Base-by-base conservation (phyloP, 2,329 filamentous ascomycete species). In the Zymoseptoria tritici region DNA sequence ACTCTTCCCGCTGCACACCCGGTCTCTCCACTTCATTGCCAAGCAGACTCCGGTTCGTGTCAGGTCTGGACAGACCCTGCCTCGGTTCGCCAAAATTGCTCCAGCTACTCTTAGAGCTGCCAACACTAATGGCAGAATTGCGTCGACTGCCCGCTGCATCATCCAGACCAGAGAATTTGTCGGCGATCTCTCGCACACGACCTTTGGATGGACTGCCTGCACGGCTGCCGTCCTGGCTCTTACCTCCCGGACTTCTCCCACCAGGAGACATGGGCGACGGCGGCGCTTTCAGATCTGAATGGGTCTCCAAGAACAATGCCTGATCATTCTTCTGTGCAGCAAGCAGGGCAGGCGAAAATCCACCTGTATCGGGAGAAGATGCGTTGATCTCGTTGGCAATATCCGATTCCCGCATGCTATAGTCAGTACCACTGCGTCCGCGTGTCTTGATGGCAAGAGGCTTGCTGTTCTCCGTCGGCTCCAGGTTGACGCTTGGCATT, bases 171-270 rank as follows among this genome's bases (percentile, higher is more conserved):
- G 78, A 74, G 63, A 80, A 80, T 60, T 75, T 81, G 21, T 75
- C 79, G 42, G 80, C 80, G 51, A 83, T 73, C 63, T 81, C 78
- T 57, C 78, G 74, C 3, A 83, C 81, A 52, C 79, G 75, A 49
- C 77, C 75, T 67, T 80, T 81, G 46, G 74, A 75, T 8, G 79
- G 68, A 49, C 66, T 69, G 54, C 68, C 61, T 19, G 66, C 56
- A 53, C 67, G 60, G 49, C 57, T 66, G 16, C 62, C 62, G 46
- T 49, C 56, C 36, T 46, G 36, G 13, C 52, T 53, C 9, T 19
- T 29, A 53, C 52, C 20, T 20, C 20, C 52, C 19, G 22, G 22
- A 2, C 22, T 19, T 19, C 52, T 29, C 8, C 52, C 52, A 29
- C 52, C 52, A 13, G 52, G 52, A 53, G 52, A 24, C 16, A 31